Evolutionary conservation across 2,329 filamentous ascomycete species (phyloP), one percentile per base, ranked within the genome.

Genomic region (Stagonosporopsis tanaceti): DNA sequence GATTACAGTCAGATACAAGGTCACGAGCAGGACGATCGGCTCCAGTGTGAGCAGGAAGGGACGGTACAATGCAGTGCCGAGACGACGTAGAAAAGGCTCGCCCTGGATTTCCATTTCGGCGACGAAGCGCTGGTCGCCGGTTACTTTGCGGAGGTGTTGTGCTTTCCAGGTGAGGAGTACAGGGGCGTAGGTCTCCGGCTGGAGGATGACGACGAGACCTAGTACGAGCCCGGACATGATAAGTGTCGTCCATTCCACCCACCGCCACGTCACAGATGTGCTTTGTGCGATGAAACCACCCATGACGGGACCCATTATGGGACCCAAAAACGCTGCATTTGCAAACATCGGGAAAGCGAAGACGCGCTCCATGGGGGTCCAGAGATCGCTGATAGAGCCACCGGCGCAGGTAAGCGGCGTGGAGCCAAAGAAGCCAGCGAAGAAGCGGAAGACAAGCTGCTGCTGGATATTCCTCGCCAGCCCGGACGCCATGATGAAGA

Each of bases 1-100:
- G 2, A 84, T 66, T 0, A 85, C 76, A 0, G 80, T 78, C 32
- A 86, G 76, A 55, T 86, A 86, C 0, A 85, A 46, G 0, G 79
- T 78, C 56, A 85, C 75, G 5, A 81, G 71, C 6, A 83, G 71
- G 39, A 84, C 77, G 59, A 84, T 81, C 0, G 81, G 81, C 3
- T 71, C 67, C 30, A 6, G 14, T 1, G 79, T 78, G 17, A 83
- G 77, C 5, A 77, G 63, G 47, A 80, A 77, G 0, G 81, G 80
- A 3, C 81, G 73, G 17, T 77, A 79, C 17, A 81, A 65, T 1
- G 74, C 75, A 11, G 73, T 58, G 25, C 71, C 70, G 2, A 79
- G 64, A 1, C 77, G 72, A 11, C 64, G 55, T 4, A 63, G 14
- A 42, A 84, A 76, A 0, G 77, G 67, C 3, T 77, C 73, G 17